phyloP scores from a whole-genome alignment of 495 filamentous ascomycete species.

The Penicillium turbatum region DNA sequence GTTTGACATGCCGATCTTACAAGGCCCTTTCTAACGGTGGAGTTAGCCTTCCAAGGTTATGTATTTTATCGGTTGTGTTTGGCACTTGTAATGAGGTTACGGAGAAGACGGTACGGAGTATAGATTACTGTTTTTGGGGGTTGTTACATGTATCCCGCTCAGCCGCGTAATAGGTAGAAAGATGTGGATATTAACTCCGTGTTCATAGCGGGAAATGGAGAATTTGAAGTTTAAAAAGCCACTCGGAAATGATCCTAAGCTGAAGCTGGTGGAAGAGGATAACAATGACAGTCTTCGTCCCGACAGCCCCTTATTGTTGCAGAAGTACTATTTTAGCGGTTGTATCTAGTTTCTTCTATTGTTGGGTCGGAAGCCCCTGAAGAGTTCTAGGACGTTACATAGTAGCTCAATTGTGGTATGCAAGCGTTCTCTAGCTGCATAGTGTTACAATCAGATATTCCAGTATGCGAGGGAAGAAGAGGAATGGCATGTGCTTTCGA shows the following conservation, averaged over 20 bases:
- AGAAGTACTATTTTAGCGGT: not conserved
- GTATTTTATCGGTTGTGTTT: not conserved
- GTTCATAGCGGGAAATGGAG: not conserved
- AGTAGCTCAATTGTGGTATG: no score
- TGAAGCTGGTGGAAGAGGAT: not conserved
- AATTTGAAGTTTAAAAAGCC: not conserved
- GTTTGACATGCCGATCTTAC: slow-evolving; percentile 16
- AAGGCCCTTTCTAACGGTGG: slow-evolving; percentile 10
- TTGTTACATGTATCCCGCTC: not conserved
- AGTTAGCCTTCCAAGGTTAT: not conserved
- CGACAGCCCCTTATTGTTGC: not conserved
- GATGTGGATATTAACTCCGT: not conserved
- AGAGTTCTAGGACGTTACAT: no score
- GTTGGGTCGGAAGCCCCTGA: not conserved
- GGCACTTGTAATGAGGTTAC: not conserved
- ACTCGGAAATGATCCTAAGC: not conserved
- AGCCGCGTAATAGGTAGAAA: not conserved
- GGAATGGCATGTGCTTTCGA: no score
- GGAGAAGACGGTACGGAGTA: not conserved
- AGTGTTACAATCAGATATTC: no score
- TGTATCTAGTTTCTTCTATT: not conserved
- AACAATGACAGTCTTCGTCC: not conserved
- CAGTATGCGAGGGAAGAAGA: no score
- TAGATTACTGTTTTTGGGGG: not conserved
- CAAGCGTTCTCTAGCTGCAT: no score